Conservation (phyloP, 2,329 filamentous ascomycete species). For the Dendryphion nanum region DNA sequence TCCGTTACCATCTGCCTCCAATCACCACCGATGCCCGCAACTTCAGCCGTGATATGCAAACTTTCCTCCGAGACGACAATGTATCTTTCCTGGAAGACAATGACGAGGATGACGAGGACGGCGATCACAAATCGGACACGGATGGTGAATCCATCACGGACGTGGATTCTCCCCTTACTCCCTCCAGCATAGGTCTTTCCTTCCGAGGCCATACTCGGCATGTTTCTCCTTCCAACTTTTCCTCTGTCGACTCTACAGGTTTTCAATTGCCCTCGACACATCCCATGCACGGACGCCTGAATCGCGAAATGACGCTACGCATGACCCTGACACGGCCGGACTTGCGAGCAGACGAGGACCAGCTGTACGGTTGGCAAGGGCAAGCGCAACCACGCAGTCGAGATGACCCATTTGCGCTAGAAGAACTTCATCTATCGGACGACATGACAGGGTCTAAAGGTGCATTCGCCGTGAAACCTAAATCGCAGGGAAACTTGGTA, state of each 20-base stretch:
- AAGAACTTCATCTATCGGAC: conserved; percentile 50
- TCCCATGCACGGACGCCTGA: conserved; percentile 33
- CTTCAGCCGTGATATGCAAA: conserved; percentile 54
- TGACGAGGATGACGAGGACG: conserved; percentile 28
- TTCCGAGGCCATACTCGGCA: conserved; percentile 33
- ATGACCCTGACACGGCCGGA: conserved; percentile 94
- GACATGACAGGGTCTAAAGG: conserved; percentile 48
- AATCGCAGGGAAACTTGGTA: conserved; percentile 32
- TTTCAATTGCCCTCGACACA: conserved; percentile 20
- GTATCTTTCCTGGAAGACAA: conserved; percentile 41
- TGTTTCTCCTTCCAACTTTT: conserved; percentile 28
- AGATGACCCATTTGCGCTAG: conserved; percentile 56
- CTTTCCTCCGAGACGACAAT: conserved; percentile 59
- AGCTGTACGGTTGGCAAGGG: conserved; percentile 71
- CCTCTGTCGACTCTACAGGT: conserved; percentile 30
- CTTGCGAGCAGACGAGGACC: conserved; percentile 71
- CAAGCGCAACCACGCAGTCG: conserved; percentile 42
- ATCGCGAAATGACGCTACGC: conserved; percentile 89
- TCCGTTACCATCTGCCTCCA: conserved; percentile 32
- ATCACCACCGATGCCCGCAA: conserved; percentile 39
- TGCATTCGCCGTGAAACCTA: conserved; percentile 45
- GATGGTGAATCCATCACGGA: conserved; percentile 34
- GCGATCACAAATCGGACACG: conserved; percentile 26
- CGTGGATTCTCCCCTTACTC: conserved; percentile 36
- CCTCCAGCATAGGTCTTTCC: conserved; percentile 32